A percentile compares a stretch with the other conserved stretches of the same genome.
These are phyloP conservation scores for Galerina marginata DNA, from an alignment of 768 basidiomycete species.

Conservation along the genomic window DNA sequence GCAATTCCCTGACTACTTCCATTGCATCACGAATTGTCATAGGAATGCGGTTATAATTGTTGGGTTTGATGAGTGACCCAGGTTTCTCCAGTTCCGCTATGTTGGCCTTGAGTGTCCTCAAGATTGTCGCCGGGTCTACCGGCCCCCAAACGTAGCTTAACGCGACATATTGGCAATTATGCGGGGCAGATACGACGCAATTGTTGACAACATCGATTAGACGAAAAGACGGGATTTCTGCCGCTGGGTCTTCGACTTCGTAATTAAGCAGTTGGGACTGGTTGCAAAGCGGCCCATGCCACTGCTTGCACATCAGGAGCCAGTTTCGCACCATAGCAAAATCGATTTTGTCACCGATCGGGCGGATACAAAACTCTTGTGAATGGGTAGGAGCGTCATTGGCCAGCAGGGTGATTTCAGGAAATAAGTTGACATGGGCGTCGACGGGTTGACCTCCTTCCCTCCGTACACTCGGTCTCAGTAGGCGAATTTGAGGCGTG, in stretches of 20 bases:
- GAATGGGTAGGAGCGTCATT: conserved; percentile 1
- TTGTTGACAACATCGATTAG: conserved; percentile 5
- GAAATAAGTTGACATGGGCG: neutral
- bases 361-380: neutral
- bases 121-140: neutral
- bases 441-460: neutral
- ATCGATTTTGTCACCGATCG: conserved; percentile 5
- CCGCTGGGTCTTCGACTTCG: neutral
- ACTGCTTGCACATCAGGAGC: conserved; percentile 1
- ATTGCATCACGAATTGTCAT: conserved; percentile 15
- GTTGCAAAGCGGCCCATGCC: neutral
- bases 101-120: conserved; percentile 1
- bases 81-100: conserved; percentile 4
- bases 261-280: neutral
- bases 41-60: conserved; percentile 1
- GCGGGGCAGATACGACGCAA: neutral
- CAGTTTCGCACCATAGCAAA: conserved; percentile 10
- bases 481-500: neutral
- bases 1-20: conserved; percentile 4
- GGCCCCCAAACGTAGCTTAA: conserved; percentile 2
- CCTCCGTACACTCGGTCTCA: neutral
- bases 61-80: neutral
- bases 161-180: neutral
- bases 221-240: neutral
- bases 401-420: neutral